Conservation (phyloP, 2,329 filamentous ascomycete species). For the Monosporascus ibericus region DNA sequence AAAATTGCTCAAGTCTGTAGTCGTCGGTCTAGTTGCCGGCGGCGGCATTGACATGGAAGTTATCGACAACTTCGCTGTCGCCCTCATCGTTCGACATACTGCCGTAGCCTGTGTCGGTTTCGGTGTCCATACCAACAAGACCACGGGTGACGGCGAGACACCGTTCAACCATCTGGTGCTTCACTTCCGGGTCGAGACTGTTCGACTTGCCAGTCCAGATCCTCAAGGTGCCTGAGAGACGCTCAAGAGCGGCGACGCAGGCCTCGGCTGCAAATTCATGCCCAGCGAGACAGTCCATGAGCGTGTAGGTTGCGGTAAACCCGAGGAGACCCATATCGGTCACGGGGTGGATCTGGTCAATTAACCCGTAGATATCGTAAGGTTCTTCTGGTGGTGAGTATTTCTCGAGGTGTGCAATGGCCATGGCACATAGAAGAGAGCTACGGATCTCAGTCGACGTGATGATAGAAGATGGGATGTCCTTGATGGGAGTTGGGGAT, state of each 20-base stretch:
- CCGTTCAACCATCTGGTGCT: constrained; percentile 47
- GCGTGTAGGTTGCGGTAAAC: constrained; percentile 51
- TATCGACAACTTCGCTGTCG: constrained; percentile 1
- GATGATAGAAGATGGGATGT: constrained; percentile 35
- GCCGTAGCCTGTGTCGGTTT: constrained; percentile 49
- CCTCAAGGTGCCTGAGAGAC: constrained; percentile 50
- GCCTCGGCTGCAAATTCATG: constrained; percentile 42
- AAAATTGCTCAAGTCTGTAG: no score
- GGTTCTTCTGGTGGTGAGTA: constrained; percentile 35
- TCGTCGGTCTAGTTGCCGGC: neutral
- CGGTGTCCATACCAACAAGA: constrained; percentile 53
- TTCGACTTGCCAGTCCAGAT: constrained; percentile 53
- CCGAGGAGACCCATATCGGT: constrained; percentile 50
- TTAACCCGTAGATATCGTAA: constrained; percentile 42
- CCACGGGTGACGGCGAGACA: constrained; percentile 51
- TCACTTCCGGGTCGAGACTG: constrained; percentile 45
- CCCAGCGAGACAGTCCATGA: constrained; percentile 47
- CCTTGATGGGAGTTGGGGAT: constrained; percentile 37
- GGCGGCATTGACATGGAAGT: neutral
- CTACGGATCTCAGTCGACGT: constrained; percentile 48
- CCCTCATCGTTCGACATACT: constrained; percentile 44
- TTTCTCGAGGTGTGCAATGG: constrained; percentile 50
- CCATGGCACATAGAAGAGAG: constrained; percentile 54
- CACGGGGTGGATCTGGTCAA: constrained; percentile 36
- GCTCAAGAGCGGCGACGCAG: constrained; percentile 46